Conservation (phyloP, 2,329 filamentous ascomycete genomes). For the Talaromyces pinophilus region DNA sequence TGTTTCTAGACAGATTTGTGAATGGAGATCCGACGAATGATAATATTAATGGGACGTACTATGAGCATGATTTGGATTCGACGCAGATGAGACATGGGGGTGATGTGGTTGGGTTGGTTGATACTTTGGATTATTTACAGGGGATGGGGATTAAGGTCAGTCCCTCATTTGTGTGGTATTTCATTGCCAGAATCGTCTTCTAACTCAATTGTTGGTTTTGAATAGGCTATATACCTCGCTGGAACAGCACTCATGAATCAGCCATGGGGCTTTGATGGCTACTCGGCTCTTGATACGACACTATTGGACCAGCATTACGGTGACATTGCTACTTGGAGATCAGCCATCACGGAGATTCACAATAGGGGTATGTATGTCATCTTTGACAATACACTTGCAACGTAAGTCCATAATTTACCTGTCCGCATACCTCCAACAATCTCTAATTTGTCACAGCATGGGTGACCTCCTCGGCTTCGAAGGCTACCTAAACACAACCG, state of each 20-base stretch:
- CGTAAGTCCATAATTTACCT: slow-evolving; percentile 41
- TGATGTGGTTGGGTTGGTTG: slow-evolving; percentile 59
- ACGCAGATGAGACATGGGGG: slow-evolving; percentile 66
- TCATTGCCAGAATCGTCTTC: not conserved
- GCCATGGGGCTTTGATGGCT: slow-evolving; percentile 65
- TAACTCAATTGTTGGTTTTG: not conserved
- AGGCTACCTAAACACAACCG: slow-evolving; percentile 59
- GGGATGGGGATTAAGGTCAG: slow-evolving; percentile 64
- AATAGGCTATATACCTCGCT: slow-evolving; percentile 61
- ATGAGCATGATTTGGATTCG: slow-evolving; percentile 61
- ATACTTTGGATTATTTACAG: slow-evolving; percentile 64
- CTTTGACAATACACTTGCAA: slow-evolving; percentile 66
- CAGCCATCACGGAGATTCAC: slow-evolving; percentile 62
- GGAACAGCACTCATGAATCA: slow-evolving; percentile 65
- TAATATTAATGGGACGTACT: slow-evolving; percentile 61
- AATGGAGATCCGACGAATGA: slow-evolving; percentile 67
- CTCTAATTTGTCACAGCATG: slow-evolving; percentile 43
- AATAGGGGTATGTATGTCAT: slow-evolving; percentile 65
- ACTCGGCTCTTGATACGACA: slow-evolving; percentile 62
- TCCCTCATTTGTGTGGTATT: not conserved
- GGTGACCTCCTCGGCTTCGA: slow-evolving; percentile 65
- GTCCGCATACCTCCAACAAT: no score
- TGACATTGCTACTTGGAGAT: slow-evolving; percentile 59
- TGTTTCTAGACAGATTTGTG: slow-evolving; percentile 65
- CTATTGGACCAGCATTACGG: slow-evolving; percentile 65